phyloP scores from a whole-genome alignment of 768 basidiomycete species.

The Pulveroboletus frians region DNA sequence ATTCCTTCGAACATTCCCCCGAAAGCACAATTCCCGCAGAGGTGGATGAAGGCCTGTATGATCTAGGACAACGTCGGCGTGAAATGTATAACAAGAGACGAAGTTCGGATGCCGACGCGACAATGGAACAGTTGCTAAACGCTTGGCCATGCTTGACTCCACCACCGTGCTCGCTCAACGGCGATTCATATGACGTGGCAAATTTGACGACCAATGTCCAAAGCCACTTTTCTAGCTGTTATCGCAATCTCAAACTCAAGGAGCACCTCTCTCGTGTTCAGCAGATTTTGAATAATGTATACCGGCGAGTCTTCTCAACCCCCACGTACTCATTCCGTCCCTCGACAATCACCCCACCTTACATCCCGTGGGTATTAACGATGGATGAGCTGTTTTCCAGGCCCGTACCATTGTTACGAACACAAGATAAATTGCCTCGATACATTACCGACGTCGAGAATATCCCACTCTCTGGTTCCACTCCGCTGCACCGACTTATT shows the following conservation, averaged over 20 bases:
- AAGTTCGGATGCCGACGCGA: conserved; percentile 1
- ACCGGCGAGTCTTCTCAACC: too few species aligned
- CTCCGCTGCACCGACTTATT: too few species aligned
- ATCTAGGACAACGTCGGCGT: conserved; percentile 2
- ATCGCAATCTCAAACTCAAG: conserved; percentile 11
- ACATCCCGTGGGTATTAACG: too few species aligned
- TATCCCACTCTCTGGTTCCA: too few species aligned
- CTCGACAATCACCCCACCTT: too few species aligned
- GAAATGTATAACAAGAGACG: conserved; percentile 5
- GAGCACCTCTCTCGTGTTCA: conserved; percentile 13
- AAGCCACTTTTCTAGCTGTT: conserved; percentile 12
- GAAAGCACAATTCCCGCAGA: neutral
- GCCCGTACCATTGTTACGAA: too few species aligned
- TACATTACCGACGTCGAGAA: too few species aligned
- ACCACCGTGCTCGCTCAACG: neutral
- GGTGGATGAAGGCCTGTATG: neutral
- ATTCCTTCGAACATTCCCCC: neutral
- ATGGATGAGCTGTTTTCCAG: too few species aligned
- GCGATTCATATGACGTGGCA: conserved; percentile 1
- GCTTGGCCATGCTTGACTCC: conserved; percentile 21
- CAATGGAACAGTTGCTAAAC: neutral
- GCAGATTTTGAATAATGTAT: neutral
- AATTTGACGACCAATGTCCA: neutral
- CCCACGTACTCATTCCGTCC: too few species aligned
- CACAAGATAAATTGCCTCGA: too few species aligned